These are phyloP conservation scores for Tagetes erecta DNA, from an alignment of 129 eudicot genomes.

Conservation along the genomic window DNA sequence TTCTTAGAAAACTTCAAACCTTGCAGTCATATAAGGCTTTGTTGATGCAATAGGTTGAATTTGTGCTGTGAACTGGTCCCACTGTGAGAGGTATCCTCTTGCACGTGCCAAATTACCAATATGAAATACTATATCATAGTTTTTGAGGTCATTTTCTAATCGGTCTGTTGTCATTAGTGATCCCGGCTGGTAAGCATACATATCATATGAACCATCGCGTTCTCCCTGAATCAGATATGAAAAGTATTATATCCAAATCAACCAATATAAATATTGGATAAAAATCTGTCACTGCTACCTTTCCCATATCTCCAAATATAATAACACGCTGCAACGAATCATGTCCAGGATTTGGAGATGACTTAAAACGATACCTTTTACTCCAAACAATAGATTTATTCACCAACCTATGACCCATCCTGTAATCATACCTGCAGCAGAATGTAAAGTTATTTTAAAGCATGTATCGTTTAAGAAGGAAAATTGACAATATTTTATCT, in stretches of 20 bases:
- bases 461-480: not conserved
- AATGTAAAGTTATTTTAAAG: not conserved
- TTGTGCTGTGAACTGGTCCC: slow-evolving; percentile 84
- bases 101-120: slow-evolving; percentile 70
- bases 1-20: slow-evolving; percentile 40
- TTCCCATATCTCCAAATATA: slow-evolving; percentile 69
- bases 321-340: slow-evolving; percentile 48
- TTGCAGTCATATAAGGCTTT: slow-evolving; percentile 74
- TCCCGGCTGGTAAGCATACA: slow-evolving; percentile 64
- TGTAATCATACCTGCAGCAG: slow-evolving; percentile 54
- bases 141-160: slow-evolving; percentile 51
- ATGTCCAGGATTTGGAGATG: slow-evolving; percentile 80
- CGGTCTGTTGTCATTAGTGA: slow-evolving; percentile 65
- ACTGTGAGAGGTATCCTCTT: slow-evolving; percentile 69
- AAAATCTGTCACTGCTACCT: slow-evolving; percentile 41
- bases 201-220: slow-evolving; percentile 78
- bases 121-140: slow-evolving; percentile 70
- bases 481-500: not conserved
- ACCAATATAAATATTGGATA: not conserved
- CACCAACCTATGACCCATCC: slow-evolving; percentile 56
- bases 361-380: slow-evolving; percentile 51
- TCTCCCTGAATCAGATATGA: slow-evolving; percentile 53
- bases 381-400: slow-evolving; percentile 63
- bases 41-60: slow-evolving; percentile 70
- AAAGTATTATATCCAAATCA: not conserved